phyloP scores from a whole-genome alignment of 768 basidiomycete genomes.

The Mycena haematopus region DNA sequence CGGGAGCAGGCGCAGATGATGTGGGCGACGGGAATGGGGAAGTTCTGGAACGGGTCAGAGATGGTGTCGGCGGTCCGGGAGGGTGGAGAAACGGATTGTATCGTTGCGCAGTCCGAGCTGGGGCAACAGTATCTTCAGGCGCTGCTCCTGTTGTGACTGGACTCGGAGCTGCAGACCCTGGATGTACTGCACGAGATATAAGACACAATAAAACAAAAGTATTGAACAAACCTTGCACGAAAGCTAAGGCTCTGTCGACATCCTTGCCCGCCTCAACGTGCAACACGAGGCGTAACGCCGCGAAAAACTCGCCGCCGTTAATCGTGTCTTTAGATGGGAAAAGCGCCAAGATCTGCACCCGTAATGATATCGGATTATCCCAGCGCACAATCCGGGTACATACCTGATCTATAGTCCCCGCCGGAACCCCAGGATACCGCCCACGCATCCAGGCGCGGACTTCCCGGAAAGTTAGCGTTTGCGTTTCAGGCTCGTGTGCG shows the following conservation, averaged over 20 bases:
- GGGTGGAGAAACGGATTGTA: conserved; percentile 14
- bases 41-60: conserved; percentile 28
- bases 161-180: conserved; percentile 26
- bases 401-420: conserved; percentile 64
- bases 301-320: conserved; percentile 78
- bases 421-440: conserved; percentile 62
- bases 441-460: conserved; percentile 79
- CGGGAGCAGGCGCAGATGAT: conserved; percentile 14
- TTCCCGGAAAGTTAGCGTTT: conserved; percentile 52
- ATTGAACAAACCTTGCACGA: conserved; percentile 74
- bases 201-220: background rate
- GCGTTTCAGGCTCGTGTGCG: conserved; percentile 28
- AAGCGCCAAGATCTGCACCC: conserved; percentile 63
- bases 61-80: background rate
- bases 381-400: conserved; percentile 31
- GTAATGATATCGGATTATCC: background rate
- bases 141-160: background rate
- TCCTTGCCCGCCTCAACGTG: conserved; percentile 68
- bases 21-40: background rate
- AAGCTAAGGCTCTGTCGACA: conserved; percentile 70
- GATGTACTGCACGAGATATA: conserved; percentile 23
- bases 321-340: conserved; percentile 69
- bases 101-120: conserved; percentile 4
- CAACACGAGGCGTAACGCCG: conserved; percentile 67
- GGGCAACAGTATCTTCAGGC: background rate